Base-by-base conservation (phyloP, 2,329 filamentous ascomycete species). In the Allantophomopsis cytisporea region DNA sequence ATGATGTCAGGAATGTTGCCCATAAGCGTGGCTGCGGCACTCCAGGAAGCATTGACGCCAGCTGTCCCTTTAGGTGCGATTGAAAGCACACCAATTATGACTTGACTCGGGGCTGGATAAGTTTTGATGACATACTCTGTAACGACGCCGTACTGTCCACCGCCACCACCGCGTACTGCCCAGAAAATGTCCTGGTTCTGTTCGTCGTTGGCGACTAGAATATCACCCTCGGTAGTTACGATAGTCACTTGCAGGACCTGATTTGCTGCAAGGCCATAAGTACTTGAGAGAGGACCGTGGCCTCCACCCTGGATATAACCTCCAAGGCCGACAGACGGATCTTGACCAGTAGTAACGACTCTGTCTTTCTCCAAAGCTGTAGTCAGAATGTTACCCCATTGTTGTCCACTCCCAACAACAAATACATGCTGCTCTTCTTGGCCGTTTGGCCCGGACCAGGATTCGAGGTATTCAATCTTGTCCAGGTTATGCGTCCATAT, bases 241-340 rank as follows among this genome's bases (percentile, higher is more conserved):
- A 76, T 55, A 15, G 73, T 64, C 52, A 69, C 64, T 46, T 75
- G 61, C 2, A 80, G 53, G 2, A 74, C 67, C 31, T 79, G 68
- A 45, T 80, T 76, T 0, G 69, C 72, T 2, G 59, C 75, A 12
- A 82, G 56, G 0, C 76, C 76, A 41, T 69, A 68, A 2, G 54
- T 58, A 0, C 70, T 65, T 0, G 60, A 54, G 2, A 80, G 55
- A 0, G 70, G 52, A 0, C 65, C 69, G 51, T 81, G 76, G 0
- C 76, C 76, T 1, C 71, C 76, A 0, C 73, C 75, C 14, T 73
- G 71, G 2, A 66, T 60, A 37, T 71, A 80, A 0, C 76, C 76
- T 7, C 45, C 45, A n/a, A 39, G 35, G 15, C 42, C 44, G 13
- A 43, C n/a, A n/a, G n/a, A n/a, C n/a, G n/a, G n/a, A n/a, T n/a